These are phyloP conservation scores for Calonectria pseudoreteaudii DNA, from an alignment of 2,329 filamentous ascomycete genomes.

Conservation along the genomic window DNA sequence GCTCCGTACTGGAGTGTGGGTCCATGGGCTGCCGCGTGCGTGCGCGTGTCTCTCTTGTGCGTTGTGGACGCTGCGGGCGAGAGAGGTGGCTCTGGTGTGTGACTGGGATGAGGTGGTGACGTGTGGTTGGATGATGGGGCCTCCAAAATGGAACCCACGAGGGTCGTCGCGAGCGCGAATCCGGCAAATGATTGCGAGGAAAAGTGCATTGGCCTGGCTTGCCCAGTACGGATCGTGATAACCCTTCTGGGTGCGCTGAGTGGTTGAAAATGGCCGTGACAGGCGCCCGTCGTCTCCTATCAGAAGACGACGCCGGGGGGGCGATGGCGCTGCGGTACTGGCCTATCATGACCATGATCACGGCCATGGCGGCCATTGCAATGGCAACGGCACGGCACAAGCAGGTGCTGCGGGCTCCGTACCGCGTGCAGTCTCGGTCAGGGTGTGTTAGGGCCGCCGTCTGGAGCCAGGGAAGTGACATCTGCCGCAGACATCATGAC, in stretches of 20 bases:
- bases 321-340: slow-evolving; percentile 2
- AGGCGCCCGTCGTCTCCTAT: slow-evolving; percentile 12
- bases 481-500: slow-evolving; percentile 16
- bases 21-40: not conserved
- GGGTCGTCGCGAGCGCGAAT: not conserved
- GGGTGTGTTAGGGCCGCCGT: not conserved
- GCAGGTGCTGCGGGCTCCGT: not conserved
- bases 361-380: not conserved
- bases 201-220: slow-evolving; percentile 2
- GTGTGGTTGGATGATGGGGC: slow-evolving; percentile 12
- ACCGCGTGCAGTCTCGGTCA: not conserved
- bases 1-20: slow-evolving; percentile 12
- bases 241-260: slow-evolving; percentile 5
- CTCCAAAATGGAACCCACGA: not conserved
- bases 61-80: not conserved
- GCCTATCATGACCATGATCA: not conserved
- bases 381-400: not conserved
- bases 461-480: not conserved
- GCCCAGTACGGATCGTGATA: slow-evolving; percentile 1
- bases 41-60: not conserved
- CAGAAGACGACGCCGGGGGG: not conserved
- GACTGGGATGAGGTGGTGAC: slow-evolving; percentile 10
- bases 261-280: slow-evolving; percentile 4
- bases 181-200: slow-evolving; percentile 12
- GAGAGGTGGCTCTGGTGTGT: not conserved